phyloP scores from a whole-genome alignment of 73 alveolate species.

The Paramecium octaurelia region DNA sequence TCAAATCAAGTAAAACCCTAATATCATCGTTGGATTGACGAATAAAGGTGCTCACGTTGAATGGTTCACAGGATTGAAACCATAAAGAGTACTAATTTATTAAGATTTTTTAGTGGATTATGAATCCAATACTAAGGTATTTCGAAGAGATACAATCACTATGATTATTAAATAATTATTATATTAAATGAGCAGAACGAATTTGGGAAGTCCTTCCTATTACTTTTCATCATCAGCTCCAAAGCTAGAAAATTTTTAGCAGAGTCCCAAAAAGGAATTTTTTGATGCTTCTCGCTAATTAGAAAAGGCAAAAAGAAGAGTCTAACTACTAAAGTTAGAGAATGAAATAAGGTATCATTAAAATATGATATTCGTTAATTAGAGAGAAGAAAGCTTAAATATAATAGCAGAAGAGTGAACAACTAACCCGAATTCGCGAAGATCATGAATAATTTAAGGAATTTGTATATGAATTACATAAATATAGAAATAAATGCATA shows the following conservation, averaged over 20 bases:
- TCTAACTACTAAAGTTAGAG: slow-evolving; percentile 35
- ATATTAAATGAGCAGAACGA: not conserved
- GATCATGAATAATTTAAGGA: slow-evolving; percentile 47
- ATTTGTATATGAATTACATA: not conserved
- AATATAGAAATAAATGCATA: slow-evolving; percentile 17
- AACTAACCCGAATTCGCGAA: not conserved
- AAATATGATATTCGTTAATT: not conserved
- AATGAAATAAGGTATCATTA: slow-evolving; percentile 22
- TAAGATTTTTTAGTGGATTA: slow-evolving; percentile 1
- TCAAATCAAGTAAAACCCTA: slow-evolving; percentile 12
- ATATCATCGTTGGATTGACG: slow-evolving; percentile 35
- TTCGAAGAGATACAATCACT: slow-evolving; percentile 8
- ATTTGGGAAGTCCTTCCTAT: slow-evolving; percentile 6
- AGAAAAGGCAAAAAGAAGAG: slow-evolving; percentile 26
- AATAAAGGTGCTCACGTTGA: slow-evolving; percentile 59
- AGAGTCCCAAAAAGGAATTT: slow-evolving; percentile 30
- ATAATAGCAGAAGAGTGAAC: not conserved
- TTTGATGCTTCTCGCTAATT: slow-evolving; percentile 6
- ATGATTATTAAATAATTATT: not conserved
- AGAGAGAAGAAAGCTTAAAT: slow-evolving; percentile 44
- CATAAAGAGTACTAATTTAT: slow-evolving; percentile 38
- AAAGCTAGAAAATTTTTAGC: not conserved
- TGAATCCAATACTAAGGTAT: slow-evolving; percentile 19
- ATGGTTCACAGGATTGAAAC: slow-evolving; percentile 59
- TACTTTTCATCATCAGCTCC: slow-evolving; percentile 31